Percentiles rank a stretch among this genome's conserved stretches.
phyloP scores from a whole-genome alignment of 176 grass and related monocot genomes.

The Typha latifolia region DNA sequence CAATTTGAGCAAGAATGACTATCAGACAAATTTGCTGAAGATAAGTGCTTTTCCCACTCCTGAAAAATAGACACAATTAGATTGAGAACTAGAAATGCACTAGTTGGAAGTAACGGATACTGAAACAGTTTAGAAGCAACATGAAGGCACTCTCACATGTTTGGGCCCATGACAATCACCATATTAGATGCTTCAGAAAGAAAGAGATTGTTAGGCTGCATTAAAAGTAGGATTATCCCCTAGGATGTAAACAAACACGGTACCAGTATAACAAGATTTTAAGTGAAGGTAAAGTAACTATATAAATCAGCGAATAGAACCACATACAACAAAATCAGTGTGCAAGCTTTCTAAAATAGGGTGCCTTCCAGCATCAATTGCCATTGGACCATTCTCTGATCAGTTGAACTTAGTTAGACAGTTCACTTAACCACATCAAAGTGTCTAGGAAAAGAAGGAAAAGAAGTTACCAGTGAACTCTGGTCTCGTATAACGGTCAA shows the following conservation, averaged over 20 bases:
- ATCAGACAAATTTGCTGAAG: conserved; percentile 96
- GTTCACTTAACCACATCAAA: no score
- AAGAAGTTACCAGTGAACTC: conserved; percentile 61
- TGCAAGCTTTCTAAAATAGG: conserved; percentile 86
- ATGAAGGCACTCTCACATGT: conserved; percentile 52
- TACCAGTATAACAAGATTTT: conserved; percentile 13
- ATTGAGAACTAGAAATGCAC: background rate
- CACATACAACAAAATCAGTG: conserved; percentile 71
- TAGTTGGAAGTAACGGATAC: background rate
- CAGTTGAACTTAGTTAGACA: conserved; percentile 11
- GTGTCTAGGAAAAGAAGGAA: background rate
- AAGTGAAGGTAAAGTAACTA: background rate
- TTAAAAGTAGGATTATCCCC: conserved; percentile 1
- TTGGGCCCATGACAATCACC: conserved; percentile 92
- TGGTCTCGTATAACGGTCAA: conserved; percentile 70
- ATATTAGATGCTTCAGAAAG: conserved; percentile 98
- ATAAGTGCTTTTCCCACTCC: conserved; percentile 99
- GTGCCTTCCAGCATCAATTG: conserved; percentile 86
- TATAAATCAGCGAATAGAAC: background rate
- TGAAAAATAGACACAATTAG: conserved; percentile 11
- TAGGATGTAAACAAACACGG: background rate
- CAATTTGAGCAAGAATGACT: conserved; percentile 88
- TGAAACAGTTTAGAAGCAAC: conserved; percentile 18
- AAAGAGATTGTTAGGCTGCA: conserved; percentile 87
- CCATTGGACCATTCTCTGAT: conserved; percentile 85